phyloP scores from a whole-genome alignment of 208 protist genomes.

The Leishmania martiniquensis region DNA sequence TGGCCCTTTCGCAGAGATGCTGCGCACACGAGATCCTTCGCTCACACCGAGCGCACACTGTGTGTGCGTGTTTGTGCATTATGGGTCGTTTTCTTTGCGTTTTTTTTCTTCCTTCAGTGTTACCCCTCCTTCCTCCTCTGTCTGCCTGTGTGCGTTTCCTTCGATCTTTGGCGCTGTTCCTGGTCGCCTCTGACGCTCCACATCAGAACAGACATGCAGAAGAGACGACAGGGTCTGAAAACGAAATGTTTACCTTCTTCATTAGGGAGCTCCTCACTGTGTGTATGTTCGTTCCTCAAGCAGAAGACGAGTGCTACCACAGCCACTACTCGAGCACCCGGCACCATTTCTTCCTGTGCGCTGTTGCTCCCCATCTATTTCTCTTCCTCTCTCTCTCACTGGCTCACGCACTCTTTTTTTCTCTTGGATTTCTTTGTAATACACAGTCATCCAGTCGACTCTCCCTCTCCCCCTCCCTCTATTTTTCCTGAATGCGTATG shows the following conservation, averaged over 20 bases:
- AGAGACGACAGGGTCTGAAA: not conserved
- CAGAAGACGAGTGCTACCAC: too few species aligned
- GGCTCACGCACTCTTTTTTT: too few species aligned
- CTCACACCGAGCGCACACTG: not conserved
- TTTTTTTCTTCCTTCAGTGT: not conserved
- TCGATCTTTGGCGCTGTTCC: not conserved
- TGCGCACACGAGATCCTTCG: not conserved
- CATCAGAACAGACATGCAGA: not conserved
- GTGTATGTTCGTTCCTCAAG: too few species aligned
- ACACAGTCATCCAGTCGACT: not conserved
- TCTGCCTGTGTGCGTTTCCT: conserved; percentile 1
- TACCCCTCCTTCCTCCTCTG: not conserved
- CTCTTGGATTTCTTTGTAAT: not conserved
- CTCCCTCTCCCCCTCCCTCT: too few species aligned
- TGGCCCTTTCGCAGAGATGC: not conserved
- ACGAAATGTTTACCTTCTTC: too few species aligned
- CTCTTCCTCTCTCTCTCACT: not conserved
- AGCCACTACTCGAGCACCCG: too few species aligned
- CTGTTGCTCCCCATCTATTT: not conserved
- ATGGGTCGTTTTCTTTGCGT: not conserved
- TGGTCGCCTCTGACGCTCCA: not conserved
- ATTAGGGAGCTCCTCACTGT: too few species aligned
- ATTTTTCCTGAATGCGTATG: not conserved
- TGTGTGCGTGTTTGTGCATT: not conserved
- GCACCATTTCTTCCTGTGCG: not conserved